Evolutionary conservation across 2,329 filamentous ascomycete genomes (phyloP).

Genomic region (Teratosphaeriaceae sp.): DNA sequence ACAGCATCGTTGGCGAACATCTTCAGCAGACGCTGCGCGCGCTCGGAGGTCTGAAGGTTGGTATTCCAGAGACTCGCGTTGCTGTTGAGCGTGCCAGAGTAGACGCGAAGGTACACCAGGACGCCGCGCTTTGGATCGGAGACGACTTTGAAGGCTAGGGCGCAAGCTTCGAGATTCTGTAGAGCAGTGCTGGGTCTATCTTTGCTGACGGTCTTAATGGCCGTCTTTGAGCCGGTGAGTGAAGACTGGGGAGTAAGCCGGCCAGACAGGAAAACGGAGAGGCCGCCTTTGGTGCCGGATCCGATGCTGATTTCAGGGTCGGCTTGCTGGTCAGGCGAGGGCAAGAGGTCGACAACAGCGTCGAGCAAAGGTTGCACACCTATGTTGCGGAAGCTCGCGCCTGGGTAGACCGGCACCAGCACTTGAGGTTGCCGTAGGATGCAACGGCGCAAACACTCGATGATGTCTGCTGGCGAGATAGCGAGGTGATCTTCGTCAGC

Average conservation of each 20-base stretch:
- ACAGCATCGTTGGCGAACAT: constrained; percentile 86
- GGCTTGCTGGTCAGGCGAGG: constrained; percentile 71
- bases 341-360: constrained; percentile 79
- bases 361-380: constrained; percentile 89
- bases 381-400: constrained; percentile 88
- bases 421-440: constrained; percentile 61
- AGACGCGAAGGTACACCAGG: constrained; percentile 86
- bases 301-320: constrained; percentile 71
- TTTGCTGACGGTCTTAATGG: constrained; percentile 31
- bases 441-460: constrained; percentile 65
- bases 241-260: constrained; percentile 20
- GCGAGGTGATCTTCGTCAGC: constrained; percentile 64
- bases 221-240: constrained; percentile 5
- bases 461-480: constrained; percentile 60
- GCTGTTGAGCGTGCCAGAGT: constrained; percentile 71
- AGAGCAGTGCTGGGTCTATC: constrained; percentile 33
- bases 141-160: constrained; percentile 85
- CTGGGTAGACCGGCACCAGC: constrained; percentile 83
- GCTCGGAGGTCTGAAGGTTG: constrained; percentile 70
- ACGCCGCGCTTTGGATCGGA: constrained; percentile 80
- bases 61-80: constrained; percentile 81
- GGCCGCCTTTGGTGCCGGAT: constrained; percentile 41
- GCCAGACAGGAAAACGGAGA: constrained; percentile 41
- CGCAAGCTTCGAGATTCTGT: constrained; percentile 62
- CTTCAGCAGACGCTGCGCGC: constrained; percentile 72